Base-by-base conservation (phyloP, 2,329 filamentous ascomycete genomes). In the Zymoseptoria brevis region DNA sequence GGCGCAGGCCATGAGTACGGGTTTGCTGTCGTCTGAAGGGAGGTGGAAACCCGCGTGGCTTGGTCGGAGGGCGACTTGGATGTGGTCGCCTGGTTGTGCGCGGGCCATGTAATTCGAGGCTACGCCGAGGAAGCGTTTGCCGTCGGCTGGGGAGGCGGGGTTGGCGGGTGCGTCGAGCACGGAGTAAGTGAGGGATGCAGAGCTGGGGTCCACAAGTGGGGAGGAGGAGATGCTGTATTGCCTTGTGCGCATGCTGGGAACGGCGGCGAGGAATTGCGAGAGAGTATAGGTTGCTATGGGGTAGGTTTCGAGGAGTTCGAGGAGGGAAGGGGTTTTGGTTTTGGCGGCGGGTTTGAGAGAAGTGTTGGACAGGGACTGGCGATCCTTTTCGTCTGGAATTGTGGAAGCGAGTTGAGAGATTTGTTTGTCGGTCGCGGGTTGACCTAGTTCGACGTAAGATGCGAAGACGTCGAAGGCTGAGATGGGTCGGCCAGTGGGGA, bases 401-500 rank as follows among this genome's bases (percentile, higher is more conserved):
- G 22, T 24, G 19, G 19, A 26, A n/a, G 35, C 35, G 7, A 53
- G 51, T 30, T 53, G 51, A 16, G 29, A 29, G 51, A 53, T 19
- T 26, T 53, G 48, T 26, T 61, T 65, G 19, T 48, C 26, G 4
- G 86, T 89, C 1, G 86, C 87, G 0, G 86, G 86, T 64, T 87
- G 85, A 3, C 80, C 81, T 3, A 91, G 77, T 72, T 91, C 88
- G 2, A 90, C 83, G 61, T 89, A 89, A 0, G 83, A 83, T 1
- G 82, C 80, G 1, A 91, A 76, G 0, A 91, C 75, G 57, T 85
- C 83, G 11, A 77, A 77, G 0, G 84, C 85, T 1, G 85, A 81
- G 3, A 89, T 76, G 0, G 82, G 79, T 1, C 75, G 79, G 55
- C 80, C 81, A 0, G 77, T 80, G 0, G 88, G 88, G 0, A 92